Evolutionary conservation across 177 flowering plant species (phyloP).

Genomic region (Vitis hybrid): DNA sequence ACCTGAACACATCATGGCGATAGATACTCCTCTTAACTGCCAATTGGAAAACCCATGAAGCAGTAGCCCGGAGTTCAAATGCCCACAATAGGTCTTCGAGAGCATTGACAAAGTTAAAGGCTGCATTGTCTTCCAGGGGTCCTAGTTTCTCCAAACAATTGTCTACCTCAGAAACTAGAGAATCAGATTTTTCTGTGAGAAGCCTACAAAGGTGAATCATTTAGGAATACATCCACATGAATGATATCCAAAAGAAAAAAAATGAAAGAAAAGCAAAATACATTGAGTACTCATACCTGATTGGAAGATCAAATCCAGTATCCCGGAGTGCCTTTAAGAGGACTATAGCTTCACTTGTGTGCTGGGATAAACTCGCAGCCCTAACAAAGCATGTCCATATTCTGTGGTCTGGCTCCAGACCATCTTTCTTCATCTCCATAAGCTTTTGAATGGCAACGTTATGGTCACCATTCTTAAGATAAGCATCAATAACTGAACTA

Average conservation of each 20-base stretch:
- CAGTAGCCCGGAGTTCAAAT: conserved; percentile 89
- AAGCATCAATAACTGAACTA: conserved; percentile 86
- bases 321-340: conserved; percentile 67
- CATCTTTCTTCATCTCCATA: conserved; percentile 68
- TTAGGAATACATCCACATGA: not conserved
- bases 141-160: conserved; percentile 50
- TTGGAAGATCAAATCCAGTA: conserved; percentile 79
- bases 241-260: conserved; percentile 1
- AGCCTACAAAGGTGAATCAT: conserved; percentile 51
- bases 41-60: conserved; percentile 92
- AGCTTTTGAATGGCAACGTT: conserved; percentile 69
- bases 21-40: conserved; percentile 76
- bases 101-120: conserved; percentile 90
- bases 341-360: conserved; percentile 52
- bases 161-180: conserved; percentile 68
- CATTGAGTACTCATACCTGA: conserved; percentile 44
- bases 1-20: conserved; percentile 77
- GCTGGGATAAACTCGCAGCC: conserved; percentile 76
- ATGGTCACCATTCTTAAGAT: conserved; percentile 74
- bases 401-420: conserved; percentile 78
- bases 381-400: conserved; percentile 95
- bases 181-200: conserved; percentile 58
- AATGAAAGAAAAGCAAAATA: not conserved
- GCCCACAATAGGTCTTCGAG: conserved; percentile 91
- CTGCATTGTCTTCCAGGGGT: conserved; percentile 75